Evolutionary conservation across 169 alveolate species (phyloP), one percentile per base, ranked within the genome.

Genomic region (Cryptosporidium baileyi): DNA sequence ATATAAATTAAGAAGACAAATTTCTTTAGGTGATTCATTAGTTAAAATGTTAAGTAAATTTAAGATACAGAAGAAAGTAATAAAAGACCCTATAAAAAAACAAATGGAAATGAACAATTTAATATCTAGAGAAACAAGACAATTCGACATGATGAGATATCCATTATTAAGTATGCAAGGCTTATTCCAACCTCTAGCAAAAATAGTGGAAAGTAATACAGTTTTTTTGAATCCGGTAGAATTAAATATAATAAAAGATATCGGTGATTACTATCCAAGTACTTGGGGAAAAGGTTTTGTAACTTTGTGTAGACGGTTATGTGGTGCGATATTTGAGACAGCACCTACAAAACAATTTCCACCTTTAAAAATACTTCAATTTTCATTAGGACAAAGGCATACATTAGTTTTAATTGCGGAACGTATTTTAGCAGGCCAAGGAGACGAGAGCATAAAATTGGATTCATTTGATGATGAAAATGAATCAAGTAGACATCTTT

Each of bases 281-380:
- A 74, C 85, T 52, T 74, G 85, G 85, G 85, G 85, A 24, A 74
- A 67, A 57, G 65, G 85, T 22, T 74, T 74, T 74, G 85, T 74
- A 38, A 74, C 85, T 54, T 38, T 74, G 15, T 74, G 85, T 57
- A 74, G 85, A 54, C 32, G 85, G 54, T 57, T 74, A 24, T 74
- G 85, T 30, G 67, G 74, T 36, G 85, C 74, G 19, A 74, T 74
- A 13, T 74, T 74, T 51, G 85, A 74, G 44, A 74, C 57, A 40
- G 85, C 85, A 24, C 85, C 85, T 52, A 74, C 85, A 8, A 74
- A 74, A 34, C 85, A 74, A 54, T 74, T 74, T 36, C 85, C 85
- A 38, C 85, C 85, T 8, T 24, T 74, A n/a, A 74, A 74, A 74
- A 57, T 74, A 6, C 57, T 74, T 28, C 85, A 74, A 57, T 74